Conservation (phyloP, 176 grass and related monocot species). For the Oryza nivara region DNA sequence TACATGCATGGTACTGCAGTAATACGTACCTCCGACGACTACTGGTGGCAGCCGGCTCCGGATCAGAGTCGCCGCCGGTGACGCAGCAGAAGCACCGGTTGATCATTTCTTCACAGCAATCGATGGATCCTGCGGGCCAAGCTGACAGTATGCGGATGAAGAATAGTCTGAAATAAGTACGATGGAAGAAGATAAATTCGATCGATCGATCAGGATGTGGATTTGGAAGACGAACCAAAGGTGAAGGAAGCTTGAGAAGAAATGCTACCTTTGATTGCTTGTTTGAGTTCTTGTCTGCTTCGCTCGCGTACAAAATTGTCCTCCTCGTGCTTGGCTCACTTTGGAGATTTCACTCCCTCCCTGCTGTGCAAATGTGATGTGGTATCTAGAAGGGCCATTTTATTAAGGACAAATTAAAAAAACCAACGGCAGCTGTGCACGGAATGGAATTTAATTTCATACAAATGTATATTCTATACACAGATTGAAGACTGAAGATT, state of each 20-base stretch:
- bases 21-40: slow-evolving; percentile 30
- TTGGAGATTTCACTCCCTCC: slow-evolving; percentile 51
- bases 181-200: background rate
- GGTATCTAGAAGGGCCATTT: slow-evolving; percentile 35
- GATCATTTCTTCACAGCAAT: slow-evolving; percentile 42
- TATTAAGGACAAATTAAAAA: background rate
- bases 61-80: slow-evolving; percentile 40
- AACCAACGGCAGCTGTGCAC: background rate
- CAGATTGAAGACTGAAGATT: background rate
- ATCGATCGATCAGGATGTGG: background rate
- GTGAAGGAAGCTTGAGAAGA: slow-evolving; percentile 11
- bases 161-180: background rate
- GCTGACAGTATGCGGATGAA: too few species aligned
- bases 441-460: background rate
- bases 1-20: background rate
- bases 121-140: background rate
- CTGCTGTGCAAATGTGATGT: slow-evolving; percentile 2
- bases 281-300: slow-evolving; percentile 26
- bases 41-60: slow-evolving; percentile 4
- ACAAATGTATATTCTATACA: background rate
- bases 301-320: slow-evolving; percentile 44
- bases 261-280: slow-evolving; percentile 35
- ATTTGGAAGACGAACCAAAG: background rate
- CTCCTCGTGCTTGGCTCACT: slow-evolving; percentile 46
- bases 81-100: slow-evolving; percentile 56